A percentile compares a stretch with the other conserved stretches of the same genome.
These are phyloP conservation scores for Priceomyces castillae DNA, from an alignment of 805 yeast genomes.

Conservation along the genomic window DNA sequence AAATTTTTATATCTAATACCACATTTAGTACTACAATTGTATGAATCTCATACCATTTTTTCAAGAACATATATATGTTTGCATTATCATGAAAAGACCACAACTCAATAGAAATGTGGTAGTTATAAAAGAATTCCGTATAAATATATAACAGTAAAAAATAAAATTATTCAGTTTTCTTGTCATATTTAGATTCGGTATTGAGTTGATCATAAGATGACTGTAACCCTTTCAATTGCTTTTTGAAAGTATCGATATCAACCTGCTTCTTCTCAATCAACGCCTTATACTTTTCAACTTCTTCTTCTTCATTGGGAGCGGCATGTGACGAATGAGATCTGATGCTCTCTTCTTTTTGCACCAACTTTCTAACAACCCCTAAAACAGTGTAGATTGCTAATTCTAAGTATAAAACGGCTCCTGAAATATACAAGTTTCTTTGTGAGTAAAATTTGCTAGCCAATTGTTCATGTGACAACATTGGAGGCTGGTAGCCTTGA, in stretches of 20 bases:
- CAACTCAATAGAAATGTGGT: no score
- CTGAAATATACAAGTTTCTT: slow-evolving; percentile 60
- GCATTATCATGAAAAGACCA: no score
- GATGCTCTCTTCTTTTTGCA: slow-evolving; percentile 38
- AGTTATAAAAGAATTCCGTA: no score
- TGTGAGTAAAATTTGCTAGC: slow-evolving; percentile 63
- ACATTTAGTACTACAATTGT: no score
- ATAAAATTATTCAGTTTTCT: slow-evolving; percentile 5
- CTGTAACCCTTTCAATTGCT: slow-evolving; percentile 53
- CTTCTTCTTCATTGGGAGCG: slow-evolving; percentile 17
- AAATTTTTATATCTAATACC: no score
- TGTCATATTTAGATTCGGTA: slow-evolving; percentile 10
- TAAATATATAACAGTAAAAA: no score
- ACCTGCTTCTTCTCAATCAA: slow-evolving; percentile 38
- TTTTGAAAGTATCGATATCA: slow-evolving; percentile 47
- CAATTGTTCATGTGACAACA: slow-evolving; percentile 47
- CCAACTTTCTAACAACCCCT: slow-evolving; percentile 51
- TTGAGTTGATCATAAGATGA: slow-evolving; percentile 44
- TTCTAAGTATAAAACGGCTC: slow-evolving; percentile 56
- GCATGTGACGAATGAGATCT: slow-evolving; percentile 18
- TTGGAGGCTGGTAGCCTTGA: slow-evolving; percentile 7
- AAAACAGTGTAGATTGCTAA: slow-evolving; percentile 55
- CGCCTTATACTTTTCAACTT: slow-evolving; percentile 32
- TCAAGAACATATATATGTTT: no score
- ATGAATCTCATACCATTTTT: no score